Percentiles rank a stretch among this genome's conserved stretches.
phyloP scores from a whole-genome alignment of 108 stramenopile species.

The Cylindrotheca closterium region DNA sequence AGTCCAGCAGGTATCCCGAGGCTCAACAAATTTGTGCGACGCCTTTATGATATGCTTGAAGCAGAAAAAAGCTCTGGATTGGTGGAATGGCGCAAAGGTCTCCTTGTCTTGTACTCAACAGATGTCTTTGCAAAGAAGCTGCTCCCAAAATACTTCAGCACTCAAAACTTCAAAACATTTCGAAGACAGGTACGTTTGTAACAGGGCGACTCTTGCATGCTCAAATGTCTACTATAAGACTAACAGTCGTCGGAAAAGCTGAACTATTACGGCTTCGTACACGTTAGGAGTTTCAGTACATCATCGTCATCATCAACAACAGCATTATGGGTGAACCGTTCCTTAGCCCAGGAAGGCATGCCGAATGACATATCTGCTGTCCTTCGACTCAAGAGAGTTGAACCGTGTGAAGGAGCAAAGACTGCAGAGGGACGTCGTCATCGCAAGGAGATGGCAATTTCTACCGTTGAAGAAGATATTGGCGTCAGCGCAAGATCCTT shows the following conservation, averaged over 20 bases:
- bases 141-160: constrained; percentile 92
- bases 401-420: constrained; percentile 70
- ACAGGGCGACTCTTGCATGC: background rate
- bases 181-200: constrained; percentile 60
- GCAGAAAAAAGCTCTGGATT: constrained; percentile 63
- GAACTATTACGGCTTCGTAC: constrained; percentile 89
- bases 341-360: constrained; percentile 53
- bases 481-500: constrained; percentile 48
- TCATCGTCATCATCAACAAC: constrained; percentile 61
- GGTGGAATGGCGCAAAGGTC: constrained; percentile 83
- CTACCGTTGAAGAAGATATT: constrained; percentile 75
- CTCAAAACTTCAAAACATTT: constrained; percentile 92
- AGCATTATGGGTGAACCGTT: constrained; percentile 85
- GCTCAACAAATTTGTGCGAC: constrained; percentile 85
- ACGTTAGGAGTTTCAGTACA: constrained; percentile 69
- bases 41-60: constrained; percentile 78
- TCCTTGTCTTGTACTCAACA: constrained; percentile 84
- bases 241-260: constrained; percentile 8
- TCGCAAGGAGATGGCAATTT: constrained; percentile 68
- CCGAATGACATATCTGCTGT: constrained; percentile 69
- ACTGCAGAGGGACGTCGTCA: constrained; percentile 76
- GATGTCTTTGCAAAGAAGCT: constrained; percentile 81
- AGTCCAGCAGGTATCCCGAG: constrained; percentile 6
- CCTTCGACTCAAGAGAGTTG: constrained; percentile 71
- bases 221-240: background rate